Evolutionary conservation across 129 eudicot genomes (phyloP), one percentile per base, ranked within the genome.

Genomic region (Artemisia argyi): DNA sequence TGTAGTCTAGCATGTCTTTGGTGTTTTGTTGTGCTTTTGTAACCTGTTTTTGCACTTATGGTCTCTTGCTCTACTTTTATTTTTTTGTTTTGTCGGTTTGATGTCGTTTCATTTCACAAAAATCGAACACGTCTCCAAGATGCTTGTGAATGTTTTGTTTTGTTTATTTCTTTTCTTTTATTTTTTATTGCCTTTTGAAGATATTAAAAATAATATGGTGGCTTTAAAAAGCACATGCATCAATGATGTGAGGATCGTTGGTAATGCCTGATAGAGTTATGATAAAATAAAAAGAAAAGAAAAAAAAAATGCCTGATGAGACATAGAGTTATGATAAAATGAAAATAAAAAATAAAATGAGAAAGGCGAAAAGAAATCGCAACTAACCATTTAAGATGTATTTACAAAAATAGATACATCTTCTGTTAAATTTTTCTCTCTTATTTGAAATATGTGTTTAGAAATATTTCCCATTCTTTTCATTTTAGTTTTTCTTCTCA

Each of bases 31-130:
- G 76, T 77, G 81, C 71, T 83, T 80, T 69, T 77, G 58, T 74
- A 76, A 75, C 75, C 83, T 83, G 86, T 72, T 68, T 77, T 39
- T 70, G 77, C 83, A 82, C 83, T 82, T 67, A 18, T 59, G 79
- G 69, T 77, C 47, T 80, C 61, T 73, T 60, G 20, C 64, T 47
- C 59, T 12, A 10, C 60, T 16, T 71, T 78, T 51, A 10, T 63
- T 78, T 51, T 50, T 57, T 26, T 11, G 22, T 59, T 35, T 73
- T 61, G 73, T 73, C 79, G 69, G 66, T 73, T 55, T 24, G 15
- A 39, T 64, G 59, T 70, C 69, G 6, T 15, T 49, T 19, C 50
- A 51, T 35, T 50, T 73, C 65, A 77, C 13, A 16, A 44, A 61
- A 69, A 61, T 77, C 57, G 76, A 77, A 69, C 81, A 61, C 81